These are phyloP conservation scores for Trypanosomatidae sp. DNA, from an alignment of 208 protist genomes.

Conservation along the genomic window DNA sequence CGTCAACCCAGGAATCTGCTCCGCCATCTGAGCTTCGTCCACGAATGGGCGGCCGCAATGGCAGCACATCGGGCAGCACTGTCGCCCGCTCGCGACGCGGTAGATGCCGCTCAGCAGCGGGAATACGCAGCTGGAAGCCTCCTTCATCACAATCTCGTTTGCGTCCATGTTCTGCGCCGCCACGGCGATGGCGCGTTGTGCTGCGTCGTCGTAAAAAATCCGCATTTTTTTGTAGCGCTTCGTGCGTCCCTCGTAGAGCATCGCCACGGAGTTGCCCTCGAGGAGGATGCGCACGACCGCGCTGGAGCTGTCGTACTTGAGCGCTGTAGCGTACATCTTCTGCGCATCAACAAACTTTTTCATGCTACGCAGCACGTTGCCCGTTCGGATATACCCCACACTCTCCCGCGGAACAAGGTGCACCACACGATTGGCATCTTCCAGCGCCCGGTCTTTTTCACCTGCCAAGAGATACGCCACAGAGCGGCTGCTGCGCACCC, in stretches of 20 bases:
- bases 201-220: conserved; percentile 36
- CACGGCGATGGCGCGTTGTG: conserved; percentile 29
- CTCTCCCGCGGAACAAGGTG: conserved; percentile 45
- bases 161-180: conserved; percentile 25
- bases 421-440: conserved; percentile 69
- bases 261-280: conserved; percentile 56
- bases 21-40: conserved; percentile 29
- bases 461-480: conserved; percentile 57
- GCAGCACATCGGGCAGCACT: conserved; percentile 36
- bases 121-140: conserved; percentile 37
- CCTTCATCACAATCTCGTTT: conserved; percentile 39
- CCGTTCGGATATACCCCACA: conserved; percentile 76
- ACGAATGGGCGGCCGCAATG: conserved; percentile 60
- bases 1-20: conserved; percentile 34
- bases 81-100: conserved; percentile 17
- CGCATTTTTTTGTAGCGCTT: conserved; percentile 39
- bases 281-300: conserved; percentile 46
- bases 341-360: conserved; percentile 69
- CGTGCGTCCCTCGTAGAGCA: conserved; percentile 54
- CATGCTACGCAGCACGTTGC: conserved; percentile 72
- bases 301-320: conserved; percentile 45
- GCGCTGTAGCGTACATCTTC: conserved; percentile 59
- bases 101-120: conserved; percentile 16
- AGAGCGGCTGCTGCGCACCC: conserved; percentile 69
- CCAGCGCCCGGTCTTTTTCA: conserved; percentile 45